Base-by-base conservation (phyloP, 1,139 yeast species). In the Debaryomyces psychrophilus region DNA sequence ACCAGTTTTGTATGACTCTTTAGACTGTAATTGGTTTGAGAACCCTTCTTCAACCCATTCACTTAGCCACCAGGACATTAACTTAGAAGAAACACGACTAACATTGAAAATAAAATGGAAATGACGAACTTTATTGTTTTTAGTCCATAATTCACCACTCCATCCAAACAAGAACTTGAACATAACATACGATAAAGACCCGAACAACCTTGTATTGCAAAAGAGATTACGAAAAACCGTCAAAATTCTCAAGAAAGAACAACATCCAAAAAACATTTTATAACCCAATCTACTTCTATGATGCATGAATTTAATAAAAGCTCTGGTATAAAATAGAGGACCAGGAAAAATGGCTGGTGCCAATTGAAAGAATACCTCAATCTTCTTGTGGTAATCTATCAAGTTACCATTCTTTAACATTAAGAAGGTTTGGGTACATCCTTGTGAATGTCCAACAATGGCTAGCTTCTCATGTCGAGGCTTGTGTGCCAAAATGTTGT, bases 341-440 rank as follows among this genome's bases (percentile, higher is more conserved):
- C 98, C 98, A 0, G 96, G 95, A 60, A 81, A 93, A 2, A 89
- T 82, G 0, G 98, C 98, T 0, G 99, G 98, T 0, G 97, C 87
- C 45, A 93, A 67, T 0, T 95, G 89, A 42, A 87, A 73, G 58
- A 90, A 87, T 49, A 79, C 74, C 47, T 83, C 85, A 18, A 93
- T 63, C 52, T 82, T 82, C 2, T 69, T 68, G 47, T 75, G 81
- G 34, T 61, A 44, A 1, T 56, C 55, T 5, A 44, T 44, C 41
- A 71, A 58, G n/a, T 67, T 57, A n/a, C 60, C 62, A 50, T 71
- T 71, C 40, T 68, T 65, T 45, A 79, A 73, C 62, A 82, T 77
- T 38, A 88, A 67, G 49, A 90, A 86, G 1, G 86, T 76, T 63
- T 92, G 96, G 0, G 97, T 81, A 2, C 97, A 90, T 1, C 98